Evolutionary conservation across 2,329 filamentous ascomycete genomes (phyloP), one percentile per base, ranked within the genome.

Genomic region (Juglanconis sp.): DNA sequence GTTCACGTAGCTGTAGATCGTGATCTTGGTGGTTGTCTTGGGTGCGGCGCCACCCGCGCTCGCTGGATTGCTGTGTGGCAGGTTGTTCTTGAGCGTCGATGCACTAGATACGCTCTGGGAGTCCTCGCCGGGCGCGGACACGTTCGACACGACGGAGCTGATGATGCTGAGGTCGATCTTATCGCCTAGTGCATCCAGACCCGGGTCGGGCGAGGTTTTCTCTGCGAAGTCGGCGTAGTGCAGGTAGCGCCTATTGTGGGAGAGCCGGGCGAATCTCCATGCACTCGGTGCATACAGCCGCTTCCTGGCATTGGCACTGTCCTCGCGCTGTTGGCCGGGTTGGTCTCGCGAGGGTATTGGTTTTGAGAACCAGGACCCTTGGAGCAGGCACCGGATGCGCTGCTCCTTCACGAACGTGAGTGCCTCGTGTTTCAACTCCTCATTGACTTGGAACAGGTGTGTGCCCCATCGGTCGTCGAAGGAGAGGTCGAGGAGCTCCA

Each of bases 361-460:
- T 73, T 81, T 75, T 71, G 77, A 72, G 76, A 98, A 99, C 95
- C 95, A 99, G 9, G 90, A 87, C 6, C 95, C 95, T 66, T 91
- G 84, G 4, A 98, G 82, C 44, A 99, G 79, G 71, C 93, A 97
- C 57, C 95, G 85, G 63, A 98, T 90, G 42, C 95, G 87, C 74
- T 99, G 95, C 76, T 99, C 95, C 74, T 96, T 97, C 74, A 98
- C 91, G 70, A 99, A 99, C 69, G 96, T 91, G 57, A 97, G 77
- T 10, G 94, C 92, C 74, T 99, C 95, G 68, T 94, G 87, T 67
- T 91, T 90, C 49, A 98, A 81, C 72, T 96, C 92, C 57, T 97
- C 92, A 38, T 92, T 89, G n/a, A 96, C 91, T 74, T 95, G 91
- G 65, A 85, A 85, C 34, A 99, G 81, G 74, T 98, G 92, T 64